Evolutionary conservation across 805 yeast species (phyloP), one percentile per base, ranked within the genome.

Genomic region (Jamesozyma gamospora): DNA sequence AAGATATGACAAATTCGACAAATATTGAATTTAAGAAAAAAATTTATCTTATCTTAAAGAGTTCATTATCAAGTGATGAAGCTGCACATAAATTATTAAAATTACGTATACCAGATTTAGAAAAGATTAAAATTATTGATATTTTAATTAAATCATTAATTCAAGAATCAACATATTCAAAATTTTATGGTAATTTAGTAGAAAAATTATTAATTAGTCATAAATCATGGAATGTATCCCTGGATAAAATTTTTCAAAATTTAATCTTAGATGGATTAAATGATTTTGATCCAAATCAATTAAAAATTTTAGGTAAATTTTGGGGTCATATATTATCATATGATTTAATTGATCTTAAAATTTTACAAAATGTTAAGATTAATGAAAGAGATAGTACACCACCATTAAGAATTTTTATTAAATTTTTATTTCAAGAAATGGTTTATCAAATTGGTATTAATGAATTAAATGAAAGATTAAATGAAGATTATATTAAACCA

Each of bases 51-150:
- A 80, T 90, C 0, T 65, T 92, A 9, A 86, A 84, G 80, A 85
- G 96, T 17, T 78, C 95, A 43, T 74, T 90, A 79, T 79, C 94
- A 0, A 77, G 88, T 4, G 95, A 85, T 48, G 98, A 92, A 65
- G 90, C 95, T 0, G 87, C 85, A 1, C 97, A 88, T 58, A 88
- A 88, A 57, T 62, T 92, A 5, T 49, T 83, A 31, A 74, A 72
- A 51, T 51, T 83, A 11, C 51, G 67, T 8, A 63, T 69, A 12
- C 60, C 64, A 1, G 55, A 49, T 12, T 56, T 65, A 8, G 67
- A 72, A 34, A 74, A 78, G 48, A 59, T 60, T 4, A 71, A 73
- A 47, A 66, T 85, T 12, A 77, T 74, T 7, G 87, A 82, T 48
- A 82, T 83, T 74, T 62, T 90, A 4, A 65, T 85, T 12, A 82